Evolutionary conservation across 352 stramenopile genomes (phyloP).

Genomic region (Globisporangium uncinulatum): DNA sequence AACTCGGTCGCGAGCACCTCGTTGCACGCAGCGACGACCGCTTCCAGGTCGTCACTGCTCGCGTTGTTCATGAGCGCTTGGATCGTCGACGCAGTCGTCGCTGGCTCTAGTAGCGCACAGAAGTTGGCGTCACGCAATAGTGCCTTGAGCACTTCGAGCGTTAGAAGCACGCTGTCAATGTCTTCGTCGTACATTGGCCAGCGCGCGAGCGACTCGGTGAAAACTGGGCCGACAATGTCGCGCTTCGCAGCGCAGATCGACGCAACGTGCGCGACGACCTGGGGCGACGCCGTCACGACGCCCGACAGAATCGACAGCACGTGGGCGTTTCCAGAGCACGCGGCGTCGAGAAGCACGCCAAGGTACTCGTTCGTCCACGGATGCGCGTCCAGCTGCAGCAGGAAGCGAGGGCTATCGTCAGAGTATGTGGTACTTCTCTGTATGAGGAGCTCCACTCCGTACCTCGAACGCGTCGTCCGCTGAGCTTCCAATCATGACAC

Average conservation of each 20-base stretch:
- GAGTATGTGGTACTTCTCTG: conserved; percentile 3
- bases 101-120: conserved; percentile 27
- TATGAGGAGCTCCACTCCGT: neutral
- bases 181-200: conserved; percentile 70
- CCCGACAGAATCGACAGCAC: conserved; percentile 37
- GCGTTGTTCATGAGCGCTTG: conserved; percentile 43
- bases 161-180: conserved; percentile 45
- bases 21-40: conserved; percentile 30
- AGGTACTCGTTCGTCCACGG: conserved; percentile 42
- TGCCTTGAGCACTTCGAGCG: conserved; percentile 34
- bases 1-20: conserved; percentile 19
- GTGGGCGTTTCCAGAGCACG: conserved; percentile 45
- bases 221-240: conserved; percentile 28
- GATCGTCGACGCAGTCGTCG: conserved; percentile 42
- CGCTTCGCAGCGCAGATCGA: conserved; percentile 31
- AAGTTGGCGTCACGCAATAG: conserved; percentile 31
- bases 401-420: neutral
- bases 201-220: conserved; percentile 37
- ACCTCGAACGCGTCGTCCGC: conserved; percentile 35
- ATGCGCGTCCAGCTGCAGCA: conserved; percentile 27
- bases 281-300: conserved; percentile 24
- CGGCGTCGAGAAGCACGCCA: conserved; percentile 32
- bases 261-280: conserved; percentile 32
- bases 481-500: conserved; percentile 34
- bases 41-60: conserved; percentile 34